A percentile compares a stretch with the other conserved stretches of the same genome.
phyloP scores from a whole-genome alignment of 2,329 filamentous ascomycete species.

The Colletotrichum limetticola region DNA sequence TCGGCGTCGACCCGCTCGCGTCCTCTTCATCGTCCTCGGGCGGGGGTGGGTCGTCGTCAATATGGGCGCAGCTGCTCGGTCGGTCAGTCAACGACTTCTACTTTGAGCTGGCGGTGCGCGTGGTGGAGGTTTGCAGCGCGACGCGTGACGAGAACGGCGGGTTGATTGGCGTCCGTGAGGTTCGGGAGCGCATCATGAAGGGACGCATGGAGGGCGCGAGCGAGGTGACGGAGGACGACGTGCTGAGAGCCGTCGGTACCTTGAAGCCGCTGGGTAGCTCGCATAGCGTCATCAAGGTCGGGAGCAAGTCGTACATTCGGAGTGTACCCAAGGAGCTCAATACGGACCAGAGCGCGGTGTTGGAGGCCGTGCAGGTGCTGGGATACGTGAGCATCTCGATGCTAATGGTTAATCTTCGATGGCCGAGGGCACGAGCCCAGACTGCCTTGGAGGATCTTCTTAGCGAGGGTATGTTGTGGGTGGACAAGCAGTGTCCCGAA shows the following conservation, averaged over 20 bases:
- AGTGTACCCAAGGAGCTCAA: constrained; percentile 96
- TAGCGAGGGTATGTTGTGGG: constrained; percentile 91
- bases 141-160: constrained; percentile 93
- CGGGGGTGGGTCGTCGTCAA: constrained; percentile 67
- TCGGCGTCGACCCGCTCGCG: constrained; percentile 93
- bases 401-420: constrained; percentile 85
- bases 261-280: constrained; percentile 88
- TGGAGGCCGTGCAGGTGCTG: constrained; percentile 90
- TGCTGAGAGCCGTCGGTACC: constrained; percentile 87
- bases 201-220: constrained; percentile 80
- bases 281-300: constrained; percentile 86
- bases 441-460: constrained; percentile 93
- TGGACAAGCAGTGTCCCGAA: constrained; percentile 86
- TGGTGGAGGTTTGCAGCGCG: constrained; percentile 90
- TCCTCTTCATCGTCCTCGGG: constrained; percentile 49
- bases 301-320: constrained; percentile 86
- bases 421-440: constrained; percentile 85
- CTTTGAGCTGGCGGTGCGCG: constrained; percentile 94
- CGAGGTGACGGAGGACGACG: constrained; percentile 90
- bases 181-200: constrained; percentile 78
- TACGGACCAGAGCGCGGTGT: constrained; percentile 89
- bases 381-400: constrained; percentile 92
- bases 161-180: constrained; percentile 84
- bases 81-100: constrained; percentile 97
- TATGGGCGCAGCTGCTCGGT: constrained; percentile 94